Conservation (phyloP, 345 rosid genomes). For the Melaleuca alternifolia region DNA sequence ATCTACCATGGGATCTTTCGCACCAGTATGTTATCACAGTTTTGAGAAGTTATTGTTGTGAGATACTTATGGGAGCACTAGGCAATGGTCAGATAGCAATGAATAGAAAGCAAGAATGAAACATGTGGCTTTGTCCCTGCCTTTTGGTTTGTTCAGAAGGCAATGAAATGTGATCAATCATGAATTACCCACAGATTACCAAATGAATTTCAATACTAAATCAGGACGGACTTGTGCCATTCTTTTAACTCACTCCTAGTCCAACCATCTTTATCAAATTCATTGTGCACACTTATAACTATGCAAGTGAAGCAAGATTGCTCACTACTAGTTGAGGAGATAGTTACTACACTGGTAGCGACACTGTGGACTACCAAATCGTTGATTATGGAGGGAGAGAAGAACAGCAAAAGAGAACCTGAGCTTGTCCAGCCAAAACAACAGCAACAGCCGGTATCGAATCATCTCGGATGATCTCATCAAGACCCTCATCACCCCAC, state of each 20-base stretch:
- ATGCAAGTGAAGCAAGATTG: background rate
- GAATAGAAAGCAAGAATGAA: background rate
- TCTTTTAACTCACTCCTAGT: background rate
- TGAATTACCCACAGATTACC: background rate
- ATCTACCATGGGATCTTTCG: background rate
- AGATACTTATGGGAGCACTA: background rate
- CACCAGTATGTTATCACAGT: background rate
- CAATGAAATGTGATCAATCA: background rate
- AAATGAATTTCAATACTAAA: background rate
- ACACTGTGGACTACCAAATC: background rate
- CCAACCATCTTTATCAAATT: background rate
- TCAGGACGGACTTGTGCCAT: background rate
- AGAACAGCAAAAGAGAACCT: conserved; percentile 28
- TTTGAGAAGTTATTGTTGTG: background rate
- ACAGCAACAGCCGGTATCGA: conserved; percentile 76
- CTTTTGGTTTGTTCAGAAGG: background rate
- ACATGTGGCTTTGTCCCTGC: background rate
- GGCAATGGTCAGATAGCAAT: background rate
- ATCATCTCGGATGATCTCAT: conserved; percentile 51
- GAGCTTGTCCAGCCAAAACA: conserved; percentile 86
- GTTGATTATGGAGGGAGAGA: background rate
- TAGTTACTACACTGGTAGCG: background rate
- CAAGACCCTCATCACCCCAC: conserved; percentile 85
- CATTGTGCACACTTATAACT: background rate
- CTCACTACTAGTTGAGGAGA: background rate